These are phyloP conservation scores for Nakazawaea siamensis DNA, from an alignment of 805 yeast species.

Conservation along the genomic window DNA sequence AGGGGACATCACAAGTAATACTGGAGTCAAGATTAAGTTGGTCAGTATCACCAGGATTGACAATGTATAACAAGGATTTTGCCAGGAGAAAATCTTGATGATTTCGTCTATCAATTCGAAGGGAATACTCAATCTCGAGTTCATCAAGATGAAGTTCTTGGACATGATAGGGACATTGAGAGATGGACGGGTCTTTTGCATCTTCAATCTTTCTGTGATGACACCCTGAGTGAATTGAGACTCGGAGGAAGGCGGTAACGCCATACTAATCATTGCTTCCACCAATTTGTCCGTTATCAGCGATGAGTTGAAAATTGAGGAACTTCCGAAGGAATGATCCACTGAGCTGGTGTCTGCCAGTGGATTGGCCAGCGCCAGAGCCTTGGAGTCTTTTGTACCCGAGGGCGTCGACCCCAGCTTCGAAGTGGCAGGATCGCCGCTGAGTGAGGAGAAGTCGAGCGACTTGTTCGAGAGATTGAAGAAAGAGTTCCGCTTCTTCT, in stretches of 20 bases:
- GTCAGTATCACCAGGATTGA: slow-evolving; percentile 40
- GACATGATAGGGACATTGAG: slow-evolving; percentile 65
- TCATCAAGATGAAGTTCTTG: slow-evolving; percentile 53
- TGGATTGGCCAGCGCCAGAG: not conserved
- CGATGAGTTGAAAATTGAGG: slow-evolving; percentile 19
- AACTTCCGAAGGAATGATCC: not conserved
- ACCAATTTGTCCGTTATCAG: slow-evolving; percentile 58
- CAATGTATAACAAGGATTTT: slow-evolving; percentile 51
- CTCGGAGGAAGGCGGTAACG: slow-evolving; percentile 56
- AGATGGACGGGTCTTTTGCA: slow-evolving; percentile 58
- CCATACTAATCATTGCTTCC: slow-evolving; percentile 64
- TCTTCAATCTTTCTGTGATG: slow-evolving; percentile 45
- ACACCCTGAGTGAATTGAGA: slow-evolving; percentile 30
- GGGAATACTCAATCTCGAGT: slow-evolving; percentile 53
- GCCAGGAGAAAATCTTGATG: slow-evolving; percentile 55
- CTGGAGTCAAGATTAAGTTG: slow-evolving; percentile 49
- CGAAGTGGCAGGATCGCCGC: no score
- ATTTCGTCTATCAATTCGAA: slow-evolving; percentile 54
- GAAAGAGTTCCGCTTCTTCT: slow-evolving; percentile 6
- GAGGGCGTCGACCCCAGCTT: not conserved
- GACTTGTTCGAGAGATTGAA: slow-evolving; percentile 1
- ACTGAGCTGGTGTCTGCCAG: not conserved
- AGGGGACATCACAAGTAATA: slow-evolving; percentile 46
- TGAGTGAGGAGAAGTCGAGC: not conserved
- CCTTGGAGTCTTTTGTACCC: not conserved